Percentiles rank a stretch among this genome's conserved stretches.
Conservation (phyloP, 331 rosid genomes). For the Acacia concinna region DNA sequence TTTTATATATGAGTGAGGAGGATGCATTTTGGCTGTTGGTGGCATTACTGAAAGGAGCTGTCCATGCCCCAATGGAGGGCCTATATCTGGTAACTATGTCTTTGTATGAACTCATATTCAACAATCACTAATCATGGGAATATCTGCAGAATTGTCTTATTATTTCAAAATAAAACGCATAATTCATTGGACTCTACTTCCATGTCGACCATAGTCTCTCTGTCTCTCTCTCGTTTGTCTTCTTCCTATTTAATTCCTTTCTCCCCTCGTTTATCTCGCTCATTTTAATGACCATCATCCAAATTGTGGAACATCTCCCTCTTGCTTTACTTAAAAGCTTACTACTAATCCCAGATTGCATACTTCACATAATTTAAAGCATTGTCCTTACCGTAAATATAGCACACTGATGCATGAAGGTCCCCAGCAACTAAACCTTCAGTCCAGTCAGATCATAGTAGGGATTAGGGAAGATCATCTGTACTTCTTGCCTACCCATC, state of each 20-base stretch:
- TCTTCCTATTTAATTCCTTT: neutral
- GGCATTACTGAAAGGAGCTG: conserved; percentile 95
- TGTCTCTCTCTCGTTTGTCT: neutral
- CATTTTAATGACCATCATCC: neutral
- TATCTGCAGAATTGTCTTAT: neutral
- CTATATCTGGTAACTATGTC: conserved; percentile 68
- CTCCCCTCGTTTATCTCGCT: neutral
- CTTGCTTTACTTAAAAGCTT: neutral
- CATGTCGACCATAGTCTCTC: neutral
- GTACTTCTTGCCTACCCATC: too few relatives aligned
- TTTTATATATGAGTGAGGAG: conserved; percentile 98
- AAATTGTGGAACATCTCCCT: neutral
- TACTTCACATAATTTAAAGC: neutral
- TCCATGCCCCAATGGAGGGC: conserved; percentile 99
- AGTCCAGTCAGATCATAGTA: too few relatives aligned
- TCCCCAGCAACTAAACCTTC: too few relatives aligned
- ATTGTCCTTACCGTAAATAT: neutral
- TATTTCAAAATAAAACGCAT: neutral
- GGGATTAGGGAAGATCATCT: too few relatives aligned
- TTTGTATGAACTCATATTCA: conserved; percentile 8
- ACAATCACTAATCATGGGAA: neutral
- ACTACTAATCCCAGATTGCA: neutral
- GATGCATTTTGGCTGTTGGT: conserved; percentile 98
- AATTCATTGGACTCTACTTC: neutral
- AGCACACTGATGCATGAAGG: too few relatives aligned